Evolutionary conservation across 2,329 filamentous ascomycete genomes (phyloP).

Genomic region (Allantophomopsis lycopodina): DNA sequence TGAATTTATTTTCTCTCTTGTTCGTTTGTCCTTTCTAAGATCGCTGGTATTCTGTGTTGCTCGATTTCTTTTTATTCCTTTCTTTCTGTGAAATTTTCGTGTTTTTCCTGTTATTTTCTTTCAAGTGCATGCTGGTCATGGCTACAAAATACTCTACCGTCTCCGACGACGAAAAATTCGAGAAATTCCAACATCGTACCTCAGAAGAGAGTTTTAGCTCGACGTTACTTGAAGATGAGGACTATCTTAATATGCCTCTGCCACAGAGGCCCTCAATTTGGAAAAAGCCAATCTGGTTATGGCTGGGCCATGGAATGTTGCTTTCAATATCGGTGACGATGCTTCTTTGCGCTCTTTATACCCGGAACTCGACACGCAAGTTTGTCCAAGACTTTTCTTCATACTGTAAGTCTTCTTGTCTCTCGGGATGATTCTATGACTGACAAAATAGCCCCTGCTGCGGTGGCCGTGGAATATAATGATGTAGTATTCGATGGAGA

Average conservation of each 20-base stretch:
- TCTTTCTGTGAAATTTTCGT: neutral
- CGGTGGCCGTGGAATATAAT: conserved; percentile 31
- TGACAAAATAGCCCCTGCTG: conserved; percentile 27
- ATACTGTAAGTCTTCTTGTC: conserved; percentile 24
- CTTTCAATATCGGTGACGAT: conserved; percentile 13
- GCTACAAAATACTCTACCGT: conserved; percentile 13
- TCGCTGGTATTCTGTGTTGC: neutral
- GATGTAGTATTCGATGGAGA: conserved; percentile 33
- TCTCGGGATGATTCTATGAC: neutral
- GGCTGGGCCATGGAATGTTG: conserved; percentile 12
- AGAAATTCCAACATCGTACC: conserved; percentile 6
- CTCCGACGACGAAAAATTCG: conserved; percentile 11
- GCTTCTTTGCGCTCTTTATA: conserved; percentile 12
- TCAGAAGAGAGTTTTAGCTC: conserved; percentile 9
- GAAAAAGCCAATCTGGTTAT: conserved; percentile 11
- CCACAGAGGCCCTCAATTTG: conserved; percentile 1
- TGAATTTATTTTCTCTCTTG: neutral
- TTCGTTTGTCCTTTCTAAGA: neutral
- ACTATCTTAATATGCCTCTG: conserved; percentile 3
- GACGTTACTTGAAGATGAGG: conserved; percentile 13
- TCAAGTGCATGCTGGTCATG: conserved; percentile 6
- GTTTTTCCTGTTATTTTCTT: conserved; percentile 4
- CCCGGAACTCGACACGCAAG: conserved; percentile 12
- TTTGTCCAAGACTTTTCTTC: conserved; percentile 26
- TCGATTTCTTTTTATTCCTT: neutral